Conservation (phyloP, 2,329 filamentous ascomycete genomes). For the Cladophialophora carrionii region DNA sequence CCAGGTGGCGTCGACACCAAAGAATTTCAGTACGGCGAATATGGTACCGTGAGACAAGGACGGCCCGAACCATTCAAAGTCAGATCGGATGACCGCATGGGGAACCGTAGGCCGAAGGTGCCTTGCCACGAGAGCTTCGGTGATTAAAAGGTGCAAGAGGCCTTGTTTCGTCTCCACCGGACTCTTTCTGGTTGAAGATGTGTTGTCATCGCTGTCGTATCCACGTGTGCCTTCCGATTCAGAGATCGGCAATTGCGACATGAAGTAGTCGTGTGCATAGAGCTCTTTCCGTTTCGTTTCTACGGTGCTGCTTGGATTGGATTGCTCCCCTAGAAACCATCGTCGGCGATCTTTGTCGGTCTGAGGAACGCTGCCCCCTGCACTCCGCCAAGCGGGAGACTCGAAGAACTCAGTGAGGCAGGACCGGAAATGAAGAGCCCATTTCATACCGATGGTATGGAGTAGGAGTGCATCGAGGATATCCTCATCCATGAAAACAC, state of each 20-base stretch:
- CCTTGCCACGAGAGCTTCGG: conserved; percentile 57
- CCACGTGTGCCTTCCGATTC: conserved; percentile 45
- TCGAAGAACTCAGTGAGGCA: conserved; percentile 46
- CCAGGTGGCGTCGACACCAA: conserved; percentile 62
- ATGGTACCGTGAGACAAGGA: conserved; percentile 64
- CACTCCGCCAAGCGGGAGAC: conserved; percentile 49
- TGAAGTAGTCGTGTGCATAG: conserved; percentile 57
- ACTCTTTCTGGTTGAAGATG: conserved; percentile 42
- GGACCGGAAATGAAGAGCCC: conserved; percentile 54
- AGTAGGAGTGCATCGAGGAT: conserved; percentile 60
- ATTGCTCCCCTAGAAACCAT: conserved; percentile 48
- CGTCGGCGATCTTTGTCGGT: conserved; percentile 49
- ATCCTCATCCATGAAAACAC: conserved; percentile 64
- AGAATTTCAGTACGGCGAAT: conserved; percentile 59
- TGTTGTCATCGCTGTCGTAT: conserved; percentile 47
- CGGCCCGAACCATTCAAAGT: conserved; percentile 63
- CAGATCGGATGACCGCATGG: conserved; percentile 56
- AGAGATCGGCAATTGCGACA: conserved; percentile 57
- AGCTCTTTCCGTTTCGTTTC: conserved; percentile 43
- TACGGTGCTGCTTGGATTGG: conserved; percentile 34
- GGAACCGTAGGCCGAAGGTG: conserved; percentile 27
- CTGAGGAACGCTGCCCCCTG: conserved; percentile 43
- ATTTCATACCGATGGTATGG: conserved; percentile 58
- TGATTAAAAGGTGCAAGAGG: conserved; percentile 60
- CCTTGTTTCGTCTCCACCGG: conserved; percentile 58